Evolutionary conservation across 2,329 filamentous ascomycete species (phyloP), one percentile per base, ranked within the genome.

Genomic region (Phaeoacremonium minimum): DNA sequence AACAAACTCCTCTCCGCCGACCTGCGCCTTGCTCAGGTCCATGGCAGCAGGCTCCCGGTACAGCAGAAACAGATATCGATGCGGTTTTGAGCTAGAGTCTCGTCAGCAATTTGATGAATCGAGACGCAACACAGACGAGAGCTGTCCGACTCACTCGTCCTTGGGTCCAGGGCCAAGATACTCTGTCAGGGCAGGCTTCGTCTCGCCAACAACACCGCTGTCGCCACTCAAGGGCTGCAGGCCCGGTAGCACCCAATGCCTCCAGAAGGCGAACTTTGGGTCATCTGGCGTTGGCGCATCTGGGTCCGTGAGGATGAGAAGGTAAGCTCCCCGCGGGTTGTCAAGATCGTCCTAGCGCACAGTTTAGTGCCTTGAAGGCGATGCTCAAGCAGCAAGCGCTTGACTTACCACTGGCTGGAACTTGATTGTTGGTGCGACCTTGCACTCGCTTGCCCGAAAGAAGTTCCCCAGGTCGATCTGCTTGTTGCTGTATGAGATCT

Each of bases 281-380:
- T 76, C 67, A 22, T 71, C 67, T 0, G 73, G 73, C 0, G 71
- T 75, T 0, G 73, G 73, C 15, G 72, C 73, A 40, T 76, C 73
- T 0, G 72, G 71, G 37, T 76, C 73, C 15, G 74, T 58, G 28
- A 77, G 57, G 43, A 76, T 54, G 34, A 75, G 55, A 22, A 64
- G 61, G 51, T 71, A 76, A 2, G 56, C 58, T 1, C 55, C 46
- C n/a, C n/a, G n/a, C n/a, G n/a, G n/a, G n/a, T n/a, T n/a, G n/a
- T n/a, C n/a, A n/a, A n/a, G n/a, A n/a, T n/a, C n/a, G n/a, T n/a
- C n/a, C n/a, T n/a, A n/a, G n/a, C n/a, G n/a, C n/a, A n/a, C n/a
- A n/a, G n/a, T n/a, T n/a, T n/a, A n/a, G n/a, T n/a, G n/a, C n/a
- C n/a, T n/a, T n/a, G n/a, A n/a, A n/a, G n/a, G 30, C 7, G n/a